Evolutionary conservation across 257 asterid species (phyloP).

Genomic region (Ilex asprella): DNA sequence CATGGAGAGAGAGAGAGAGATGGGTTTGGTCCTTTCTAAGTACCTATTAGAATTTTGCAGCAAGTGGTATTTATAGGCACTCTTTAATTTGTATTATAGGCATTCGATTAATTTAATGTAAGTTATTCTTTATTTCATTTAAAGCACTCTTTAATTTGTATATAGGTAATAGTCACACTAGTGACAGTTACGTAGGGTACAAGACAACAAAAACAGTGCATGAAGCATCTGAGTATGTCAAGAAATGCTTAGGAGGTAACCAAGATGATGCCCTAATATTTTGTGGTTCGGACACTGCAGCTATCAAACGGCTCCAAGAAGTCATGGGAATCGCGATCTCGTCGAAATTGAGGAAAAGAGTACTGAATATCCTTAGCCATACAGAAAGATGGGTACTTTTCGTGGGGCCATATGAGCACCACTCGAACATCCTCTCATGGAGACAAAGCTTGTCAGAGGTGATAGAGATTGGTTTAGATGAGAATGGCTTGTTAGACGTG

Average conservation of each 20-base stretch:
- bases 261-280: constrained; percentile 41
- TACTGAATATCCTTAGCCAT: constrained; percentile 21
- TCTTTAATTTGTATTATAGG: too few species aligned
- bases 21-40: background rate
- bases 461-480: constrained; percentile 57
- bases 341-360: constrained; percentile 37
- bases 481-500: constrained; percentile 41
- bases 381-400: constrained; percentile 62
- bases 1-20: background rate
- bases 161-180: constrained; percentile 61
- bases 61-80: too few species aligned
- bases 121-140: too few species aligned
- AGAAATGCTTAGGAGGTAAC: constrained; percentile 59
- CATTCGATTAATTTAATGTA: too few species aligned
- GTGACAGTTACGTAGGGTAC: constrained; percentile 54
- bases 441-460: constrained; percentile 71
- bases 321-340: constrained; percentile 58
- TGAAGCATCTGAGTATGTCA: constrained; percentile 41
- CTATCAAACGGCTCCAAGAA: constrained; percentile 64
- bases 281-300: constrained; percentile 69
- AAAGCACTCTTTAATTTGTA: background rate
- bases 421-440: constrained; percentile 73
- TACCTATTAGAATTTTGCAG: too few species aligned
- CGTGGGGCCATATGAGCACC: constrained; percentile 75
- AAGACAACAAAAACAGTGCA: constrained; percentile 41